A percentile compares a stretch with the other conserved stretches of the same genome.
phyloP scores from a whole-genome alignment of 768 basidiomycete genomes.

The Lentinula lateritia region DNA sequence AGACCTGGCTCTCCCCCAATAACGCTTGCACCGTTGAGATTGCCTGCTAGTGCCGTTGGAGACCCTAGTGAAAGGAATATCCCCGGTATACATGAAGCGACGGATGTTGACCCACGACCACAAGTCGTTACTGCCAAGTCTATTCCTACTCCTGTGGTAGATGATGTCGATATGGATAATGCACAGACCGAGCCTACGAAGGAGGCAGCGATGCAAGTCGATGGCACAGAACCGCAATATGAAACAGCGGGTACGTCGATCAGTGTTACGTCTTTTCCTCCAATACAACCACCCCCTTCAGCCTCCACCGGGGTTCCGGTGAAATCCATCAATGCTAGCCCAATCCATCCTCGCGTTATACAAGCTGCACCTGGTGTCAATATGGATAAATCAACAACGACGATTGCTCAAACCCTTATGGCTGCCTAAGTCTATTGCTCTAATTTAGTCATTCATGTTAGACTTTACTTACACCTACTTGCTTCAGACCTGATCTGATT shows the following conservation, averaged over 20 bases:
- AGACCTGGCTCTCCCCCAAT: constrained; percentile 70
- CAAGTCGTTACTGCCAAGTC: not conserved
- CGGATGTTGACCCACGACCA: not conserved
- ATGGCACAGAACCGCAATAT: not conserved
- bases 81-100: not conserved
- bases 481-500: not conserved
- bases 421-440: not conserved
- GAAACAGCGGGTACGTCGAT: not conserved
- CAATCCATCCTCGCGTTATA: not conserved
- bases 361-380: not conserved
- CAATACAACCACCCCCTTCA: not conserved
- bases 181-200: not conserved
- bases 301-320: not conserved
- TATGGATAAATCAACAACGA: not conserved
- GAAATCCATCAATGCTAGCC: not conserved
- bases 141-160: not conserved
- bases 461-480: not conserved
- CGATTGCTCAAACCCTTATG: not conserved
- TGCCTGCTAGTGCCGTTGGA: constrained; percentile 13
- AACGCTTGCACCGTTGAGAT: constrained; percentile 62
- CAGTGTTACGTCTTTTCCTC: not conserved
- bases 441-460: not conserved
- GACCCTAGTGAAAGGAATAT: not conserved
- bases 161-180: not conserved
- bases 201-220: not conserved